These are phyloP conservation scores for Hypoxylon sp. DNA, from an alignment of 2,329 filamentous ascomycete genomes.

Conservation along the genomic window DNA sequence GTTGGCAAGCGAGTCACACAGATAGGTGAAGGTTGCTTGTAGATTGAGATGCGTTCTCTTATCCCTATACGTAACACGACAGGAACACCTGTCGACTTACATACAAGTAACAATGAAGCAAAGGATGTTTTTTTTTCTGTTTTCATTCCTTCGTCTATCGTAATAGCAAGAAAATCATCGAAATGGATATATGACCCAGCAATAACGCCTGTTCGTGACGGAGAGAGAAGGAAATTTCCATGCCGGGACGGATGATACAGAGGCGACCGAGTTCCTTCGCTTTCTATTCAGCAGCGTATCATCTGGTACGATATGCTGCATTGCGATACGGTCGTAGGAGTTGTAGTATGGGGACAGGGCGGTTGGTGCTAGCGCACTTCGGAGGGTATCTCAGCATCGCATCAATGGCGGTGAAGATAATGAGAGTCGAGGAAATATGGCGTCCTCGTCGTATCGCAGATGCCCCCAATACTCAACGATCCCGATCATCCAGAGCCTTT, in stretches of 20 bases:
- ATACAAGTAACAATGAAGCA: slow-evolving; percentile 25
- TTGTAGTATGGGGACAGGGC: neutral
- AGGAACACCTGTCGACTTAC: slow-evolving; percentile 8
- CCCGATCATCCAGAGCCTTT: slow-evolving; percentile 22
- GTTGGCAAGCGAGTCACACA: neutral
- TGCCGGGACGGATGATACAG: slow-evolving; percentile 13
- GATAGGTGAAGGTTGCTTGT: neutral
- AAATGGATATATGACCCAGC: slow-evolving; percentile 43
- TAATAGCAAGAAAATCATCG: slow-evolving; percentile 35
- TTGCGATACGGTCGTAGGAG: neutral
- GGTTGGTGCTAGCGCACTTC: slow-evolving; percentile 3
- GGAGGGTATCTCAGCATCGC: neutral
- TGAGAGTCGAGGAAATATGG: neutral
- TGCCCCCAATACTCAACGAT: slow-evolving; percentile 3
- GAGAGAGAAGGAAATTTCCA: slow-evolving; percentile 26
- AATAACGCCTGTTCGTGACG: slow-evolving; percentile 44
- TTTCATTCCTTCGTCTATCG: slow-evolving; percentile 41
- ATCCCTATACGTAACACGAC: slow-evolving; percentile 15
- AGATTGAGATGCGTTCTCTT: slow-evolving; percentile 2
- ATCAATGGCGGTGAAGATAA: slow-evolving; percentile 11
- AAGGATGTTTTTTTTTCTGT: slow-evolving; percentile 30
- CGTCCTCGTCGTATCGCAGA: neutral
- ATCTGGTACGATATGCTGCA: neutral
- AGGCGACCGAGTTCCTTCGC: slow-evolving; percentile 12
- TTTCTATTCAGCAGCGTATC: slow-evolving; percentile 9